phyloP scores from a whole-genome alignment of 2,329 filamentous ascomycete species.

The Apiospora pterosperma region DNA sequence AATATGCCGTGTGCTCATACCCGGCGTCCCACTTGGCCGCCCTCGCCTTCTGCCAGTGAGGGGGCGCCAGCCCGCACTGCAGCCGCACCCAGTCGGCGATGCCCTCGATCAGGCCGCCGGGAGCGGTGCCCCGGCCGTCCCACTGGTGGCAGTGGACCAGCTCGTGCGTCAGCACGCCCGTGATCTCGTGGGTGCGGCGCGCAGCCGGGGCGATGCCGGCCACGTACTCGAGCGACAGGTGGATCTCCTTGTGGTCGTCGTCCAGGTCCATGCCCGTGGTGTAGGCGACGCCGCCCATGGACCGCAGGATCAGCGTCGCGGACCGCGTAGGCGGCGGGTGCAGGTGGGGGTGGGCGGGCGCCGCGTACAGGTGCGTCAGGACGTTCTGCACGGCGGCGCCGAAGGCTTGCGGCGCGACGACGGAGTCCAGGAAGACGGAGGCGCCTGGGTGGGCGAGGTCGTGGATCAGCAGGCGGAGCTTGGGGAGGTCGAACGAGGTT shows the following conservation, averaged over 20 bases:
- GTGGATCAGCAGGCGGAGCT: constrained; percentile 56
- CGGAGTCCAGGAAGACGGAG: constrained; percentile 61
- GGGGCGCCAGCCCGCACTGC: constrained; percentile 67
- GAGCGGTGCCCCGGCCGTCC: constrained; percentile 58
- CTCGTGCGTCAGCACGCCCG: constrained; percentile 85
- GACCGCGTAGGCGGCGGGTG: constrained; percentile 67
- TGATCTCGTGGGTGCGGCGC: constrained; percentile 59
- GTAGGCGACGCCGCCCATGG: constrained; percentile 84
- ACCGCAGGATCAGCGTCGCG: constrained; percentile 76
- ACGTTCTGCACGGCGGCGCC: constrained; percentile 63
- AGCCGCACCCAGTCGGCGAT: constrained; percentile 91
- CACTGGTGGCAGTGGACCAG: constrained; percentile 94
- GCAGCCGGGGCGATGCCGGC: constrained; percentile 36
- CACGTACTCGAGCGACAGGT: constrained; percentile 79
- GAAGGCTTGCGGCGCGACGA: constrained; percentile 62
- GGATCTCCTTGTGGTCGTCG: constrained; percentile 86
- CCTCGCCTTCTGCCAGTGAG: constrained; percentile 68
- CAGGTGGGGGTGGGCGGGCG: constrained; percentile 22
- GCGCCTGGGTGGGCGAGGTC: constrained; percentile 60
- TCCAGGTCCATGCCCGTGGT: constrained; percentile 79
- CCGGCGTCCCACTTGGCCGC: constrained; percentile 75
- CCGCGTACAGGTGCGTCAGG: constrained; percentile 66
- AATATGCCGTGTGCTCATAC: constrained; percentile 89
- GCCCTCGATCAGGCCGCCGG: constrained; percentile 82
- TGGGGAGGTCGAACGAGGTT: constrained; percentile 36